Evolutionary conservation across 2,329 filamentous ascomycete species (phyloP).

Genomic region (Claviceps paspali): DNA sequence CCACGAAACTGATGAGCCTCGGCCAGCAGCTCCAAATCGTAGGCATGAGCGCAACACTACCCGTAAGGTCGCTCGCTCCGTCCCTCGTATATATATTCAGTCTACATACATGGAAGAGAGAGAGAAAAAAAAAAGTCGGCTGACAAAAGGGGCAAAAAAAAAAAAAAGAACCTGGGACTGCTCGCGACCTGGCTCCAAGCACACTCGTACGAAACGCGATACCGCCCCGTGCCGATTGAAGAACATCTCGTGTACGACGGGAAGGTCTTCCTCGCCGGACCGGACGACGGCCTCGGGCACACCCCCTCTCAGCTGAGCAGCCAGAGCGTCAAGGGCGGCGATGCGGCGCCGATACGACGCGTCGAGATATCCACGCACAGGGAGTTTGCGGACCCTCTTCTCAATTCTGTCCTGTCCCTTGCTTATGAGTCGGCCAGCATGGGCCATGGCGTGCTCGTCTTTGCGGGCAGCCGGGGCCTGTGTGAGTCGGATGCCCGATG

Average conservation of each 20-base stretch:
- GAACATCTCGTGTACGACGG: constrained; percentile 62
- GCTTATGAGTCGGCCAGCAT: constrained; percentile 52
- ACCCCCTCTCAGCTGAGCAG: constrained; percentile 36
- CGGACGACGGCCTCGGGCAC: constrained; percentile 40
- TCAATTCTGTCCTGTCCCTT: constrained; percentile 56
- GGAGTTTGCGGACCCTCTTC: constrained; percentile 47
- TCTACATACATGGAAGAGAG: too few relatives aligned
- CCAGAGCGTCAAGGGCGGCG: constrained; percentile 18
- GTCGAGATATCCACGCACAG: constrained; percentile 43
- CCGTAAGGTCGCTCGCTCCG: constrained; percentile 41
- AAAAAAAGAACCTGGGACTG: constrained; percentile 48
- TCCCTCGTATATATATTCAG: too few relatives aligned
- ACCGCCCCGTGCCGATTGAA: constrained; percentile 59
- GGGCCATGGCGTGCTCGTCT: constrained; percentile 58
- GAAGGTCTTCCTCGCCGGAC: constrained; percentile 45
- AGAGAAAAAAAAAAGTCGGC: too few relatives aligned
- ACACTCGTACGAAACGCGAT: constrained; percentile 57
- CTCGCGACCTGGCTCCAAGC: constrained; percentile 56
- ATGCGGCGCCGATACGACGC: constrained; percentile 24
- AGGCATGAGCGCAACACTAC: constrained; percentile 68
- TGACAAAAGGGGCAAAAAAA: background rate
- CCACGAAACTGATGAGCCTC: constrained; percentile 56
- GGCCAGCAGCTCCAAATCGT: constrained; percentile 54
- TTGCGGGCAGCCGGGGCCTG: constrained; percentile 52
- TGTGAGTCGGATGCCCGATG: constrained; percentile 55